Base-by-base conservation (phyloP, 176 grass and related monocot genomes). In the Guadua angustifolia region DNA sequence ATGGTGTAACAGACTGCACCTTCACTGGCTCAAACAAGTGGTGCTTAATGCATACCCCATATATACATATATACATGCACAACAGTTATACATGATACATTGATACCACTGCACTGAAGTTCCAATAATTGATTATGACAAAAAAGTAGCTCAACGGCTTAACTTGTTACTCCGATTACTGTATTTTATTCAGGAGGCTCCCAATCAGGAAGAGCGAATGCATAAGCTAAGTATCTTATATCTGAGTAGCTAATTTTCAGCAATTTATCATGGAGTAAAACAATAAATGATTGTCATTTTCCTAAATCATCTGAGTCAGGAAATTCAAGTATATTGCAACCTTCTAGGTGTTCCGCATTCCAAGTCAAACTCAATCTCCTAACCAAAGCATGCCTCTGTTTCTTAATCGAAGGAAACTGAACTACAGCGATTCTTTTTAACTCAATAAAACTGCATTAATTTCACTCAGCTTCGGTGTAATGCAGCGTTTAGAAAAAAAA, bases 161-260 rank as follows among this genome's bases (percentile, higher is more conserved):
- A 21, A 83, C 69, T 74, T 74, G 42, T 73, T 83, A 47, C 1
- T 38, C 25, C 39, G 9, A 62, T 50, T 58, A 67, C 29, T 75
- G 7, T 74, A 59, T 25, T 73, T 49, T 62, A 25, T 57, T 33
- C 11, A 29, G 1, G 7, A 66, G 58, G 7, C 8, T 43, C 49
- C 45, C 32, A 74, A 64, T 65, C 18, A 74, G 53, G 51, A 43
- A 21, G 24, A 82, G n/a, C 38, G 9, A 22, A 22, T 60, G 29
- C 36, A 69, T 19, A 15, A 52, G n/a, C 60, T 17, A 67, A 24
- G 21, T 46, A 22, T 43, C 24, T 56, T n/a, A n/a, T 77, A 66
- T 67, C 51, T 39, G 17, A 60, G 16, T 60, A 56, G 7, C 13
- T 63, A 40, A 4, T 25, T 52, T 57, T 63, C 26, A 52, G 58